Base-by-base conservation (phyloP, 805 yeast genomes). In the Cyberlindnera sargentensis region DNA sequence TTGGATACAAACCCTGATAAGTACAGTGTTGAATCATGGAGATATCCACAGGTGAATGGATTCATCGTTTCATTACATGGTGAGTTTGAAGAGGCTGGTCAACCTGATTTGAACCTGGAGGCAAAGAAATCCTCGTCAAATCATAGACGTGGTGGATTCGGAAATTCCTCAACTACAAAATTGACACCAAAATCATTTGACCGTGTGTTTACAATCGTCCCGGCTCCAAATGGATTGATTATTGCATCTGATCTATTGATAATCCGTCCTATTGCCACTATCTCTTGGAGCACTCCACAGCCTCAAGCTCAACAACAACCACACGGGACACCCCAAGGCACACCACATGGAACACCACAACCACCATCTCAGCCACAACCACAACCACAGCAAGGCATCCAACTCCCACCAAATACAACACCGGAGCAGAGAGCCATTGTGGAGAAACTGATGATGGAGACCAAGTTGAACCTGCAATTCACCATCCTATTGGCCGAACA, bases 401-500 rank as follows among this genome's bases (percentile, higher is more conserved):
- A 48, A 39, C 33, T 54, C 31, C 60, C 58, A 31, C 48, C 51
- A 23, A 43, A 37, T 15, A 31, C 53, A 7, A 33, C 36, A 2
- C 63, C 80, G 34, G 81, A 81, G 37, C 95, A 84, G 59, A 78
- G 82, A 49, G 82, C 80, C 44, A 62, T 87, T 5, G 71, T 86
- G 15, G 72, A 75, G 24, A 82, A 75, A 55, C 65, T 91, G 25
- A 76, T 83, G 64, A 61, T 73, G 27, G 86, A 83, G 49, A 90
- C 97, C 0, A 78, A 80, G 39, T 68, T 90, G 52, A 89, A 76
- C 51, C 69, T 84, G n/a, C 84, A 85, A 54, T 90, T 80, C 61
- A 85, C 91, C 0, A 66, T 80, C 27, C 77, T 90, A 84, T 72
- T 93, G 34, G 82, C 89, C 45, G 89, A 88, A 60, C 96, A 89